Evolutionary conservation across 371 early-diverging fungal genomes (phyloP).

Genomic region (Mortierella sp.): DNA sequence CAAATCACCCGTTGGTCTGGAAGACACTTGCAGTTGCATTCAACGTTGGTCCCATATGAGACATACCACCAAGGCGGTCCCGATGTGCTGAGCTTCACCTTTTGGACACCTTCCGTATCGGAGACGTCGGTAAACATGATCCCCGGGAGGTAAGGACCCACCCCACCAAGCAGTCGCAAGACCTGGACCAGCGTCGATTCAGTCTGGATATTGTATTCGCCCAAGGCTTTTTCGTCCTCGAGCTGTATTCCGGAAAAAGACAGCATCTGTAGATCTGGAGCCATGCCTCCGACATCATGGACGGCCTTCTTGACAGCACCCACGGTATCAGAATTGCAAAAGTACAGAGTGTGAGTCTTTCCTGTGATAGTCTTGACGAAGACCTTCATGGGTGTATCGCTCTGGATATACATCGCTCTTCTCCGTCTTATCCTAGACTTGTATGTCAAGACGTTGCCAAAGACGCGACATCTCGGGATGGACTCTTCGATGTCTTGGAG

Average conservation of each 20-base stretch:
- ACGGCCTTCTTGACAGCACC: no score
- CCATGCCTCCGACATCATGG: no score
- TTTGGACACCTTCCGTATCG: neutral
- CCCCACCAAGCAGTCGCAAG: no score
- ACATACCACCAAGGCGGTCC: conserved; percentile 5
- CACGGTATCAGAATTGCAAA: conserved; percentile 65
- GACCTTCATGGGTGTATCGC: no score
- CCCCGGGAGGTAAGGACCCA: no score
- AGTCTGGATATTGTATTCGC: no score
- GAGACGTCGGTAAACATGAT: no score
- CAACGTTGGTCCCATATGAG: neutral
- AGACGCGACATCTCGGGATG: conserved; percentile 6
- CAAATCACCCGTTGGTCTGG: neutral
- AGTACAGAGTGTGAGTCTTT: conserved; percentile 63
- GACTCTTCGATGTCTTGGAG: conserved; percentile 8
- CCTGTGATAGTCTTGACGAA: no score
- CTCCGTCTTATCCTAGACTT: neutral
- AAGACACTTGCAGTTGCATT: conserved; percentile 10
- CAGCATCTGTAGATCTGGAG: neutral
- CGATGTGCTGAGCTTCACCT: neutral
- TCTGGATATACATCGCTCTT: no score
- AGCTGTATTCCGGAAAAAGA: neutral
- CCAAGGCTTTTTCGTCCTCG: no score
- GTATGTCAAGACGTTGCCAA: conserved; percentile 65
- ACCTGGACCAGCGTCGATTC: no score